Evolutionary conservation across 2,329 filamentous ascomycete genomes (phyloP), one percentile per base, ranked within the genome.

Genomic region (Byssothecium circinans): DNA sequence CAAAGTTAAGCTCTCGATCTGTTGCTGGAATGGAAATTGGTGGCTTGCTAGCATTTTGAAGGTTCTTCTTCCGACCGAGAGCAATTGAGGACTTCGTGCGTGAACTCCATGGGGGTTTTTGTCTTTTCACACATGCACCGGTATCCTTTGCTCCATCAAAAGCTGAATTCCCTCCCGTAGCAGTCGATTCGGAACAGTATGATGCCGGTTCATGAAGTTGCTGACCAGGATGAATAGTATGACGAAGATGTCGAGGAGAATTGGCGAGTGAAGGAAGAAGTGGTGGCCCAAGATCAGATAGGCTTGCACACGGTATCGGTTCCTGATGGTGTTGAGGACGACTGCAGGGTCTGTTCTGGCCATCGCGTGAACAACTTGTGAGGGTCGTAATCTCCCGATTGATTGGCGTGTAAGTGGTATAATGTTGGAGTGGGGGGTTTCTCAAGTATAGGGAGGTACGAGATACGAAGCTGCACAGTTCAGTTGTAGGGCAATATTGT

Each of bases 171-270:
- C 64, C 40, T 67, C 60, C 12, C 62, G 40, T 23, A 60, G 40
- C 41, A 67, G 39, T 18, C 64, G 64, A 25, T 46, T 58, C 1
- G 64, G 63, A 22, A 65, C 62, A 1, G 63, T 57, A 11, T 66
- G 50, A 10, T 62, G 56, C 10, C 62, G 62, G 42, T 68, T 68
- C 63, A 68, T 67, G 27, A 64, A 67, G 50, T 68, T 68, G 60
- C 60, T 65, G 55, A 67, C 63, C n/a, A 68, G 60, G 41, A 68
- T 64, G 45, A 66, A 68, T 47, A 68, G 57, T 42, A 68, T 54
- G 30, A 68, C 57, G 20, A 68, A 68, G 47, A 68, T 56, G 43
- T 68, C 64, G 14, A 67, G 58, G 30, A 65, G 58, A 49, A 62
- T 47, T 4, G 60, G 60, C 7, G 63, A 62, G 17, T 58, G 58